Evolutionary conservation across 805 yeast genomes (phyloP).

Genomic region (Soucietia sequanensis): DNA sequence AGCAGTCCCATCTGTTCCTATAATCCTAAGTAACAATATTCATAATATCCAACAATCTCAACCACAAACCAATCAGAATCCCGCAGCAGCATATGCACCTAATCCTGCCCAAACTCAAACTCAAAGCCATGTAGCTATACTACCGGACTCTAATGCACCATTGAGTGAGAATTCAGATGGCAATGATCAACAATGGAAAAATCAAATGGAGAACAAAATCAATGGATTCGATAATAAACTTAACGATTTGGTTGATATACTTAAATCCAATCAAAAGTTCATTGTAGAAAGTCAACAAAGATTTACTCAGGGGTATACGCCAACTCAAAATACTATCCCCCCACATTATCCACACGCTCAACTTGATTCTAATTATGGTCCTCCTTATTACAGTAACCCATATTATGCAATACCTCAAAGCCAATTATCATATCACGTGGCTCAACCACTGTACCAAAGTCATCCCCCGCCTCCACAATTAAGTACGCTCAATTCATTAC

Average conservation of each 20-base stretch:
- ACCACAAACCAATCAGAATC: background rate
- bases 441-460: too few species aligned
- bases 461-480: too few species aligned
- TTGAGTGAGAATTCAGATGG: background rate
- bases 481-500: too few species aligned
- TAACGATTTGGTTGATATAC: constrained; percentile 34
- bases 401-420: background rate
- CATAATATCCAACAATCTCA: too few species aligned
- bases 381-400: background rate
- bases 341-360: background rate
- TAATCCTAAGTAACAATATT: too few species aligned
- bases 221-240: constrained; percentile 36
- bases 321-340: background rate
- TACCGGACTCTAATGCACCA: background rate
- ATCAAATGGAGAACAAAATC: constrained; percentile 33
- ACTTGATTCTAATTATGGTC: background rate
- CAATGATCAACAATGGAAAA: constrained; percentile 28
- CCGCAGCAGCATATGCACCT: background rate
- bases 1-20: constrained; percentile 1
- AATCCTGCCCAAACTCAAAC: too few species aligned
- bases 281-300: constrained; percentile 19
- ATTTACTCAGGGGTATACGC: constrained; percentile 1
- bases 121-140: background rate
- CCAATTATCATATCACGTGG: background rate
- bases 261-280: constrained; percentile 31